These are phyloP conservation scores for Inonotus obliquus DNA, from an alignment of 1,284 basidiomycete genomes.

Conservation along the genomic window DNA sequence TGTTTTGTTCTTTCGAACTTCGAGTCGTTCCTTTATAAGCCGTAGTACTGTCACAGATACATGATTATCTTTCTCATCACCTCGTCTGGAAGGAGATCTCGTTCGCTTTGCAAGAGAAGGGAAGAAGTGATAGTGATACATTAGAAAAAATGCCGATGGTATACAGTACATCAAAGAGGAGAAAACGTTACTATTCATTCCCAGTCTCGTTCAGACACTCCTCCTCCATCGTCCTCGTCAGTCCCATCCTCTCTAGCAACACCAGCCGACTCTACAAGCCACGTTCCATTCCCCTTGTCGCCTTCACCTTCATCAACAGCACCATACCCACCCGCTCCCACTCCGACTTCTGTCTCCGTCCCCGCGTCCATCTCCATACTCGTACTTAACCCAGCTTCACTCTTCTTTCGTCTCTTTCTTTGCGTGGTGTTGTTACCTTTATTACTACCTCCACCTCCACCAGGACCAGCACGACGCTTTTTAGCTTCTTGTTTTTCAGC, in stretches of 20 bases:
- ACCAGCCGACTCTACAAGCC: conserved; percentile 18
- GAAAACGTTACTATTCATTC: background rate
- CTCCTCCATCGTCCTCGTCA: conserved; percentile 23
- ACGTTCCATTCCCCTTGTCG: conserved; percentile 22
- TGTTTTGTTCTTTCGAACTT: conserved; percentile 1
- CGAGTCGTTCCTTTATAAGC: conserved; percentile 5
- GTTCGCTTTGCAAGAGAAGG: too few species aligned
- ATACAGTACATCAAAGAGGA: too few species aligned
- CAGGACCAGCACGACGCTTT: conserved; percentile 27
- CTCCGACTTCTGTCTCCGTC: too few species aligned
- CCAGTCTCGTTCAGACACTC: conserved; percentile 3
- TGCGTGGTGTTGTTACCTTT: background rate
- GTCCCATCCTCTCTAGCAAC: conserved; percentile 12
- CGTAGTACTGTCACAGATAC: background rate
- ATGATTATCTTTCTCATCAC: background rate
- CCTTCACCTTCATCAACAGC: conserved; percentile 27
- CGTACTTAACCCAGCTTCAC: background rate
- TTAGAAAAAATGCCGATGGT: too few species aligned
- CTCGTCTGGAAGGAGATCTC: too few species aligned
- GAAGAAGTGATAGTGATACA: too few species aligned
- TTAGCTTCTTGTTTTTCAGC: conserved; percentile 40
- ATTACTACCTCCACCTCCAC: too few species aligned
- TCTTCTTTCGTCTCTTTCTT: too few species aligned
- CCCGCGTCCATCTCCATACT: too few species aligned
- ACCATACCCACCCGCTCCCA: too few species aligned